A percentile compares a stretch with the other conserved stretches of the same genome.
These are phyloP conservation scores for Scytalidium sp. DNA, from an alignment of 2,329 filamentous ascomycete species.

Conservation along the genomic window DNA sequence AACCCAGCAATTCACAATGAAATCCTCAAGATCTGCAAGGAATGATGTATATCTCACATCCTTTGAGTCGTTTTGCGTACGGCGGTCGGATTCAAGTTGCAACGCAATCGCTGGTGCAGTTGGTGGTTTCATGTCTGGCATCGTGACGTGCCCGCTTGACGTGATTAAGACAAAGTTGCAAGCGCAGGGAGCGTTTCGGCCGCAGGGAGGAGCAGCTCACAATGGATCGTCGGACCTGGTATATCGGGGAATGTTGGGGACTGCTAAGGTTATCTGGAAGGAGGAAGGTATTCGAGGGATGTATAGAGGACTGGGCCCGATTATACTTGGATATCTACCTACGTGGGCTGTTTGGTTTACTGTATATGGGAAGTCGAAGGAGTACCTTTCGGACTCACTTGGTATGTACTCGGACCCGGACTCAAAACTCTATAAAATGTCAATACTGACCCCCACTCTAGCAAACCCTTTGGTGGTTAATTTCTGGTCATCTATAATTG, in stretches of 20 bases:
- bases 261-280: slow-evolving; percentile 77
- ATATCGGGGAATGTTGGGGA: slow-evolving; percentile 86
- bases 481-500: slow-evolving; percentile 85
- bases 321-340: slow-evolving; percentile 91
- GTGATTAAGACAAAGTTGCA: slow-evolving; percentile 99
- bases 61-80: slow-evolving; percentile 53
- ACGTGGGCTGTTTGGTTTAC: slow-evolving; percentile 99
- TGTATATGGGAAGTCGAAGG: slow-evolving; percentile 88
- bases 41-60: slow-evolving; percentile 32
- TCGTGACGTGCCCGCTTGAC: slow-evolving; percentile 95
- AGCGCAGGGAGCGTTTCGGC: slow-evolving; percentile 80
- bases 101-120: slow-evolving; percentile 84
- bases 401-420: slow-evolving; percentile 40
- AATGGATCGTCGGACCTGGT: slow-evolving; percentile 38
- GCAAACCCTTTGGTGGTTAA: slow-evolving; percentile 76
- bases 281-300: slow-evolving; percentile 88
- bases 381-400: slow-evolving; percentile 64
- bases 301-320: slow-evolving; percentile 90
- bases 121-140: slow-evolving; percentile 87
- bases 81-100: slow-evolving; percentile 62
- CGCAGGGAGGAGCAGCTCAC: slow-evolving; percentile 30
- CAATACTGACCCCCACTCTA: slow-evolving; percentile 30
- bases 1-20: slow-evolving; percentile 15
- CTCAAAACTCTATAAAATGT: slow-evolving; percentile 11
- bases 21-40: slow-evolving; percentile 10